phyloP scores from a whole-genome alignment of 129 eudicot species.

The Kitagawia praeruptora region DNA sequence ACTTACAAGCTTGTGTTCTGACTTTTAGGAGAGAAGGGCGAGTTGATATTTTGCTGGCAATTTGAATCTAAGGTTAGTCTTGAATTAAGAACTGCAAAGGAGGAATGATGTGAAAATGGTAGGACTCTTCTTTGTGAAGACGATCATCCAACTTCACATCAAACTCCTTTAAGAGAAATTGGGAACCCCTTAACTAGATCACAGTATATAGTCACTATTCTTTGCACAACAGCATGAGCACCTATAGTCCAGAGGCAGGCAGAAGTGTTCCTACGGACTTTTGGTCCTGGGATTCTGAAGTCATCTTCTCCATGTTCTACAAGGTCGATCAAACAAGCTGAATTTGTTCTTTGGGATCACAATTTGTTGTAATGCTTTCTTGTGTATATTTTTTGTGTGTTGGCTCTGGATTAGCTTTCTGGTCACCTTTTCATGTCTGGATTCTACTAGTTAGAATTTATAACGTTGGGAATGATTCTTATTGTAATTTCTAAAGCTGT shows the following conservation, averaged over 20 bases:
- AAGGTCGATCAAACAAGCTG: background rate
- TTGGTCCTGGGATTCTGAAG: background rate
- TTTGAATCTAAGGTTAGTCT: background rate
- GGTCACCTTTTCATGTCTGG: background rate
- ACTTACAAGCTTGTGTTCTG: background rate
- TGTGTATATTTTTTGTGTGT: background rate
- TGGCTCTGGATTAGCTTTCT: background rate
- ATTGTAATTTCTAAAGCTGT: background rate
- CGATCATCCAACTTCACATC: background rate
- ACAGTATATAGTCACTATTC: background rate
- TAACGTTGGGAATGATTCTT: background rate
- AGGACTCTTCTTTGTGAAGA: background rate
- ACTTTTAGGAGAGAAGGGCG: slow-evolving; percentile 1
- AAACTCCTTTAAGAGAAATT: background rate
- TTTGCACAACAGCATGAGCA: background rate
- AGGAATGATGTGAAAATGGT: background rate
- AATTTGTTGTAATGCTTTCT: background rate
- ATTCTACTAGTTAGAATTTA: background rate
- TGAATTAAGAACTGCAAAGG: background rate
- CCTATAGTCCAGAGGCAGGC: background rate
- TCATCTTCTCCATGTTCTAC: background rate
- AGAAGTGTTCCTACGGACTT: background rate
- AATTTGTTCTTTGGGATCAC: background rate
- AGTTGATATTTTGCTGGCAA: background rate
- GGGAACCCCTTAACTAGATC: background rate